Conservation (phyloP, 1,284 basidiomycete species). For the Cryptococcus sp. region DNA sequence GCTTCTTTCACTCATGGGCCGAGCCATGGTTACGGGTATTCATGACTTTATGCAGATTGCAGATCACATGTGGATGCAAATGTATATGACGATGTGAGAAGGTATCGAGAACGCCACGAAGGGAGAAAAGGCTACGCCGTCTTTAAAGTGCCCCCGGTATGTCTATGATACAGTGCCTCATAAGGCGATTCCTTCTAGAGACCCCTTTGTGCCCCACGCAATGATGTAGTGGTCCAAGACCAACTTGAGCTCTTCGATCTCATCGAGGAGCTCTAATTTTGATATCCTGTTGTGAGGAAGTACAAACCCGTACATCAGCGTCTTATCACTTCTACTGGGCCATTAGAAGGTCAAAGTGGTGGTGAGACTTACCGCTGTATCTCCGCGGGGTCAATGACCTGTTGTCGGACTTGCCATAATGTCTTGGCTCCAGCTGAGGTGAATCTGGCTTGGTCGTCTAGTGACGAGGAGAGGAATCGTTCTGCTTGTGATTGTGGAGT, state of each 20-base stretch:
- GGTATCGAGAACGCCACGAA: no score
- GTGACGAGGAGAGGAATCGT: conserved; percentile 59
- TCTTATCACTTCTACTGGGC: background rate
- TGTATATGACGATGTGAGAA: no score
- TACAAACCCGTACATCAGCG: background rate
- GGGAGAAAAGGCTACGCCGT: no score
- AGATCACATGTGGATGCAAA: background rate
- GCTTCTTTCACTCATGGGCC: background rate
- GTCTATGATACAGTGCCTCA: background rate
- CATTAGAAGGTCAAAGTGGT: background rate
- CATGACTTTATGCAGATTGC: background rate
- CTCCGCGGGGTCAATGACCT: conserved; percentile 61
- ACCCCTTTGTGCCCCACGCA: conserved; percentile 63
- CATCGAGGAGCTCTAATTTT: conserved; percentile 79
- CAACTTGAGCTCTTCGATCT: conserved; percentile 86
- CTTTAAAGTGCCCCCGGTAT: background rate
- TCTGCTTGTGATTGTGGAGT: conserved; percentile 61
- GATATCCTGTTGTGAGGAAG: conserved; percentile 61
- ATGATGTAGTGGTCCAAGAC: conserved; percentile 85
- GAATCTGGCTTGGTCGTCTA: conserved; percentile 56
- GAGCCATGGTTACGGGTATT: background rate
- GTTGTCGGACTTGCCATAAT: conserved; percentile 66
- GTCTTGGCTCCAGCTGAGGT: conserved; percentile 61
- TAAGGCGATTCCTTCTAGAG: background rate
- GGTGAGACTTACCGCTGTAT: conserved; percentile 60